Conservation (phyloP, 768 basidiomycete genomes). For the Tylopilus balloui region DNA sequence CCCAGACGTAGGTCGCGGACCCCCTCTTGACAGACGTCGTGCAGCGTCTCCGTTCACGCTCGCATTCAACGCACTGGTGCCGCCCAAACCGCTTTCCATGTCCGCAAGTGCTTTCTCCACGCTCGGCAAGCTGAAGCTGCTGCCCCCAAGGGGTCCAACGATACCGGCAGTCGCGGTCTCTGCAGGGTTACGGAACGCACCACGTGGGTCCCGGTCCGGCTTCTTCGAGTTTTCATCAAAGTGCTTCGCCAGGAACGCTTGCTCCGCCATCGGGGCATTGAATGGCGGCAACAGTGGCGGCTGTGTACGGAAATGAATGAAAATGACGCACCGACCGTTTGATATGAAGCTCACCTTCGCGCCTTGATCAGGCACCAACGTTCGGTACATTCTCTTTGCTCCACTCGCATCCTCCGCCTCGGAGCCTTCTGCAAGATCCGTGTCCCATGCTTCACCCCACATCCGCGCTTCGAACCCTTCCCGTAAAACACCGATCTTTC, state of each 20-base stretch:
- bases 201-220: conserved; percentile 83
- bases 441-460: conserved; percentile 79
- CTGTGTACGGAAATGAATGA: conserved; percentile 32
- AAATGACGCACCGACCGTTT: background rate
- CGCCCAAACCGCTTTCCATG: conserved; percentile 65
- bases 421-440: conserved; percentile 52
- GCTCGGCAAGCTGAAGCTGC: conserved; percentile 77
- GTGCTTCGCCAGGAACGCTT: conserved; percentile 85
- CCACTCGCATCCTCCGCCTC: conserved; percentile 42
- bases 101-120: conserved; percentile 86
- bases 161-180: conserved; percentile 64
- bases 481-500: conserved; percentile 84
- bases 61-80: conserved; percentile 32
- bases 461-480: conserved; percentile 86
- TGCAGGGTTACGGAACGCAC: conserved; percentile 75
- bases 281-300: conserved; percentile 65
- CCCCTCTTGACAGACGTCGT: conserved; percentile 31
- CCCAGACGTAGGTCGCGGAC: conserved; percentile 32
- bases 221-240: conserved; percentile 92
- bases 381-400: conserved; percentile 62
- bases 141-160: conserved; percentile 89
- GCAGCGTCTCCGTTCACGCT: conserved; percentile 34
- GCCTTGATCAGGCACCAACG: conserved; percentile 73
- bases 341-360: conserved; percentile 48
- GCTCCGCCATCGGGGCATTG: conserved; percentile 82